A percentile compares a stretch with the other conserved stretches of the same genome.
Evolutionary conservation across 2,329 filamentous ascomycete genomes (phyloP).

Genomic region (Capronia americana): DNA sequence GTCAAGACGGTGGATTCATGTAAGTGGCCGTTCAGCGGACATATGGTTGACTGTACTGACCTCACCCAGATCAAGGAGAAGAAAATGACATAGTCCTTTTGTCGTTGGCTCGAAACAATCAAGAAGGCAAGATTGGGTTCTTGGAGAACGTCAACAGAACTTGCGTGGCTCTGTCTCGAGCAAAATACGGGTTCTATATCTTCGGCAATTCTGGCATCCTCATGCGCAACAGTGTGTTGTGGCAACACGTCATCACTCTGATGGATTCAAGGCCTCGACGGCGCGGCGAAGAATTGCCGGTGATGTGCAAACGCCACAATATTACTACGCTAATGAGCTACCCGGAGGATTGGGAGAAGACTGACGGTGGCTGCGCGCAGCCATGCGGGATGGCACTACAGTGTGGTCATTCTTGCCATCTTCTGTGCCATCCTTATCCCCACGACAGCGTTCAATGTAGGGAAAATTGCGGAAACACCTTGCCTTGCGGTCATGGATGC

Average conservation of each 20-base stretch:
- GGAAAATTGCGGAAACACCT: slow-evolving; percentile 42
- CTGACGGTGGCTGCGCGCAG: slow-evolving; percentile 60
- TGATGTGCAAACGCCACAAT: slow-evolving; percentile 68
- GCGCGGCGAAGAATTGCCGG: slow-evolving; percentile 62
- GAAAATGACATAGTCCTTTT: slow-evolving; percentile 85
- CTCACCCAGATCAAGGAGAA: slow-evolving; percentile 68
- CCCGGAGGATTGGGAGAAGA: slow-evolving; percentile 53
- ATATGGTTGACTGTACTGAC: slow-evolving; percentile 6
- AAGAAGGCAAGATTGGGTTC: slow-evolving; percentile 69
- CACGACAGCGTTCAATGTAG: slow-evolving; percentile 47
- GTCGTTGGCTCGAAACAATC: slow-evolving; percentile 77
- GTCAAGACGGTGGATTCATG: slow-evolving; percentile 84
- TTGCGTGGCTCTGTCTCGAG: slow-evolving; percentile 71
- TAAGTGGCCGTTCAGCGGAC: slow-evolving; percentile 4
- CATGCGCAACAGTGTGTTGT: slow-evolving; percentile 55
- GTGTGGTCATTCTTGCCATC: slow-evolving; percentile 61
- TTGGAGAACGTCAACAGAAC: slow-evolving; percentile 68
- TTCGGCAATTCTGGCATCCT: slow-evolving; percentile 75
- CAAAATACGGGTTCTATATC: slow-evolving; percentile 79
- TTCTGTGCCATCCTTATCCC: slow-evolving; percentile 57
- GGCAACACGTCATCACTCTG: slow-evolving; percentile 57
- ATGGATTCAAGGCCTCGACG: slow-evolving; percentile 47
- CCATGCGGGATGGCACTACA: slow-evolving; percentile 53
- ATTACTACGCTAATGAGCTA: slow-evolving; percentile 57
- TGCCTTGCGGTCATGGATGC: slow-evolving; percentile 36